Evolutionary conservation across 768 basidiomycete genomes (phyloP), one percentile per base, ranked within the genome.

Genomic region (Trametes gibbosa): DNA sequence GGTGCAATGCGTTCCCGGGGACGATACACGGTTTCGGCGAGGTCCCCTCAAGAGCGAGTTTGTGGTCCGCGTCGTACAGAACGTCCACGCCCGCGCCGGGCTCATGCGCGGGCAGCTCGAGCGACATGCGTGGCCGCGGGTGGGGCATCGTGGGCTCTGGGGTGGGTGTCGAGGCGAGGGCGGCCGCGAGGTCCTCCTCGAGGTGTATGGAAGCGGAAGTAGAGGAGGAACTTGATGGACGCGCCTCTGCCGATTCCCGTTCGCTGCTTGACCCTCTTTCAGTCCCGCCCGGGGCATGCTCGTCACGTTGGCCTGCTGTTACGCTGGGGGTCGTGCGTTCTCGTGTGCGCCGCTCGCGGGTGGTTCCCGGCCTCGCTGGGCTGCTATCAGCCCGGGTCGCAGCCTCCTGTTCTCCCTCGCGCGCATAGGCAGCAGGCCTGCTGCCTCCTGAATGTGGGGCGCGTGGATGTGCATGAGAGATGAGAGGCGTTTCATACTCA

Each of bases 1-100:
- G 67, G 59, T 72, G 70, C 45, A 73, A 70, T 16, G 72, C 72
- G 63, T 73, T 73, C 32, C 71, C 72, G 16, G 72, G 67, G 23
- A 72, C 63, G 61, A 73, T 70, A 64, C 68, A 68, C 27, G 72
- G 69, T 54, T 69, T 70, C 27, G 66, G 66, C 16, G 70, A 66
- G 48, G 69, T 58, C 53, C 63, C 63, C 50, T 63, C 67, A 50
- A 67, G 49, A 24, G 67, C 47, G 53, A 66, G 63, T 56, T 66
- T 67, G 55, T 56, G 62, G 61, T 62, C 61, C 25, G 50, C 34
- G 52, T 59, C 65, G 63, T 50, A 66, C 24, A 66, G 65, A 29
- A 65, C 52, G 42, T 62, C 60, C 37, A 66, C 50, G 29, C 29
- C 29, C 29, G 29, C 29, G 29, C 29, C 29, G 42, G 55, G 52